Evolutionary conservation across 2,329 filamentous ascomycete genomes (phyloP).

Genomic region (Calonectria crousiana): DNA sequence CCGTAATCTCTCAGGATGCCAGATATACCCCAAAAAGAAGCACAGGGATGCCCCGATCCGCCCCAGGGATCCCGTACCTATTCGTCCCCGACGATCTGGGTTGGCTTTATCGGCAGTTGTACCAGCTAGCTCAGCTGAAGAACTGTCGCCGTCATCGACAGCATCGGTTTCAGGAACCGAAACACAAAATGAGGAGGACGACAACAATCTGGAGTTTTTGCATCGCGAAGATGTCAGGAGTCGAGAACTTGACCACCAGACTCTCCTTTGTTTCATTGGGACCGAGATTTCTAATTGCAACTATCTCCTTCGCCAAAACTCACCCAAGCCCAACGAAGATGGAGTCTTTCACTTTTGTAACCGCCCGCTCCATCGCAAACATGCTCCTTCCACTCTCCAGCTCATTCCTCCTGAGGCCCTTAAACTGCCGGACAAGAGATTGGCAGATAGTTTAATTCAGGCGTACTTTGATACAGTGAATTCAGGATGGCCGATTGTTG

Average conservation of each 20-base stretch:
- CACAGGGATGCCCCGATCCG: neutral
- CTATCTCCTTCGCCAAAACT: neutral
- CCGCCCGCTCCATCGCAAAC: neutral
- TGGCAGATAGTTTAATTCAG: neutral
- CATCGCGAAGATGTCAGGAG: neutral
- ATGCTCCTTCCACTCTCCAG: neutral
- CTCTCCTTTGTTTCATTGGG: neutral
- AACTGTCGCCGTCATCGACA: neutral
- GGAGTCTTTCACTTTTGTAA: neutral
- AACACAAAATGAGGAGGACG: neutral
- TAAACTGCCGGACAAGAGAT: neutral
- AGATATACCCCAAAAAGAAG: neutral
- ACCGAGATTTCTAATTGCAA: neutral
- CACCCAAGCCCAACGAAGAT: neutral
- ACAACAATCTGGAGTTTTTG: neutral
- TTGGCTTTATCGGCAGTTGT: too few relatives aligned
- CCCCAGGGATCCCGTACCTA: neutral
- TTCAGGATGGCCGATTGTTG: slow-evolving; percentile 5
- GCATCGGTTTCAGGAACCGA: neutral
- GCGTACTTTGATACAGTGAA: slow-evolving; percentile 18
- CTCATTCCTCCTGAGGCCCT: slow-evolving; percentile 15
- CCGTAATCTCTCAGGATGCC: neutral
- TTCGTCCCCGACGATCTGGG: neutral
- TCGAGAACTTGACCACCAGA: neutral
- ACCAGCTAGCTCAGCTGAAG: neutral